A percentile compares a stretch with the other conserved stretches of the same genome.
These are phyloP conservation scores for Septoria linicola DNA, from an alignment of 2,329 filamentous ascomycete genomes.

Conservation along the genomic window DNA sequence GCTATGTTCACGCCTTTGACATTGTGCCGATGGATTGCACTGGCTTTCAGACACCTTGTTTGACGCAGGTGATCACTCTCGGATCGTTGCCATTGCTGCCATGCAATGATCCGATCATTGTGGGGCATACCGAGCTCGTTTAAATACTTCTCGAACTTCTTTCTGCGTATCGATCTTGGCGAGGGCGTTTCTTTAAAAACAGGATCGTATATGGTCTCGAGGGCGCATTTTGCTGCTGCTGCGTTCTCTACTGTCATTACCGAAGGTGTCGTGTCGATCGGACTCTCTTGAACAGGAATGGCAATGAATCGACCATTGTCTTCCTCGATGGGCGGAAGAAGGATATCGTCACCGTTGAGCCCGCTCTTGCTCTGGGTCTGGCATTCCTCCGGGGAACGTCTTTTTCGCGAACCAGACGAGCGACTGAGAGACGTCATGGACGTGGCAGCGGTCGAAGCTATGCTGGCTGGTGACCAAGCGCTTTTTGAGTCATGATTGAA, in stretches of 20 bases:
- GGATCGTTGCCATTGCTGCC: constrained; percentile 60
- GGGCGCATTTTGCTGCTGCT: constrained; percentile 77
- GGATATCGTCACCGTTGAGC: constrained; percentile 28
- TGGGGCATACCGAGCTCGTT: constrained; percentile 55
- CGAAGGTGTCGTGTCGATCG: constrained; percentile 37
- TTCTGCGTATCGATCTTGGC: constrained; percentile 60
- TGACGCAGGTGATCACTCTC: constrained; percentile 77
- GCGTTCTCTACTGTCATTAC: constrained; percentile 70
- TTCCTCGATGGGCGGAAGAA: constrained; percentile 37
- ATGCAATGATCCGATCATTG: constrained; percentile 56
- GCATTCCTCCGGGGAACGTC: constrained; percentile 31
- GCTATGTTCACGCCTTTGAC: constrained; percentile 55
- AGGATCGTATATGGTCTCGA: constrained; percentile 82
- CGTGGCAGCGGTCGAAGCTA: constrained; percentile 37
- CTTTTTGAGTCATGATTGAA: constrained; percentile 18
- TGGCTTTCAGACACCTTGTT: constrained; percentile 66
- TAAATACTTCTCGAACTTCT: constrained; percentile 64
- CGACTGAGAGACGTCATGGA: constrained; percentile 34
- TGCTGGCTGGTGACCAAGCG: constrained; percentile 34
- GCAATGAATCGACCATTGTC: constrained; percentile 30
- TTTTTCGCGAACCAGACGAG: constrained; percentile 30
- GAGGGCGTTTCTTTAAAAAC: constrained; percentile 55
- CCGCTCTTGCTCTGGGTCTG: constrained; percentile 27
- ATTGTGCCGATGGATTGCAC: constrained; percentile 50
- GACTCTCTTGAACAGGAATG: constrained; percentile 36